phyloP scores from a whole-genome alignment of 768 basidiomycete species.

The Baorangia bicolor region DNA sequence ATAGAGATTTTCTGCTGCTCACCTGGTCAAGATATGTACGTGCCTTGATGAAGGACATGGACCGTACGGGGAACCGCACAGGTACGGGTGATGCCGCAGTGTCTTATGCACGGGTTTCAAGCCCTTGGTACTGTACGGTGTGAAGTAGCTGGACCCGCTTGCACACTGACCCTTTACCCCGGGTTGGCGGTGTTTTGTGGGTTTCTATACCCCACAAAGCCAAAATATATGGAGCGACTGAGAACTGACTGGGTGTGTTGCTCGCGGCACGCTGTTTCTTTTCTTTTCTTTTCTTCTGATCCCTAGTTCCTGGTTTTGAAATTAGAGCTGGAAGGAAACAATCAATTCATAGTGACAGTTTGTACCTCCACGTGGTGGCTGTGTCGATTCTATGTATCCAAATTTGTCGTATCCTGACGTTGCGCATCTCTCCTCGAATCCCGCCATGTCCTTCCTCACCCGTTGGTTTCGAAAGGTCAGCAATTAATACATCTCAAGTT shows the following conservation, averaged over 20 bases:
- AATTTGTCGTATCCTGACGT: conserved; percentile 14
- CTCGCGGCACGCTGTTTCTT: no score
- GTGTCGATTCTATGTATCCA: conserved; percentile 13
- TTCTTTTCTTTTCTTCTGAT: background rate
- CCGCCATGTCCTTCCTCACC: conserved; percentile 31
- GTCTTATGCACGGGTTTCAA: background rate
- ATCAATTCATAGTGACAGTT: background rate
- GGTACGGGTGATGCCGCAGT: background rate
- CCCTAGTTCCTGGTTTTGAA: background rate
- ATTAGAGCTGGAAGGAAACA: background rate
- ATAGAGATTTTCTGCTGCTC: background rate
- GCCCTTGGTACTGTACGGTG: no score
- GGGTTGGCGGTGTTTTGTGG: background rate
- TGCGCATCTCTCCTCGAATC: background rate
- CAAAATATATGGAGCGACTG: no score
- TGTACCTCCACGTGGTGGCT: conserved; percentile 17
- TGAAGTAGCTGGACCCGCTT: background rate
- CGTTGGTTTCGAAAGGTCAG: conserved; percentile 32
- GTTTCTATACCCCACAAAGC: no score
- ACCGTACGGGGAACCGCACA: no score
- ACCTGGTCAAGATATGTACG: background rate
- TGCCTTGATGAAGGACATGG: no score
- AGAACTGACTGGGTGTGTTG: no score
- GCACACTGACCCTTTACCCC: no score
- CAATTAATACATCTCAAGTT: background rate